Conservation (phyloP, 2,329 filamentous ascomycete genomes). For the Ceratocystis cacaofunesta region DNA sequence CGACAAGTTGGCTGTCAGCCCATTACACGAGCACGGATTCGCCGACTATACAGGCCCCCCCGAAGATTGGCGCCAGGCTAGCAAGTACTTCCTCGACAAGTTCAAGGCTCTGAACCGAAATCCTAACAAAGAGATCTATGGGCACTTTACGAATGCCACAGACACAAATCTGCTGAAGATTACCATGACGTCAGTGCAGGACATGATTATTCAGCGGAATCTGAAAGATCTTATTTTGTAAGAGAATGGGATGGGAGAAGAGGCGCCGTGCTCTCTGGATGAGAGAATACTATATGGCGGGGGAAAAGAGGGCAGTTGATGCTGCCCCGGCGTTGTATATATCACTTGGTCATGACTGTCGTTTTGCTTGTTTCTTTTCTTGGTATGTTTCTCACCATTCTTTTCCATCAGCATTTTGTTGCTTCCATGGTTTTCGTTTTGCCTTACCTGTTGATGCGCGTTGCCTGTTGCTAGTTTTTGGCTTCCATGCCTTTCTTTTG, state of each 20-base stretch:
- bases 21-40: constrained; percentile 59
- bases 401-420: background rate
- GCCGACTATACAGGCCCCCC: constrained; percentile 62
- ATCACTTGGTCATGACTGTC: background rate
- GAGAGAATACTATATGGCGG: background rate
- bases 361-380: background rate
- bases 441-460: background rate
- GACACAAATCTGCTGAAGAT: constrained; percentile 67
- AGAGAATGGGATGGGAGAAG: background rate
- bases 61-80: constrained; percentile 57
- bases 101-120: constrained; percentile 63
- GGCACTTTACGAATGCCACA: constrained; percentile 47
- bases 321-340: background rate
- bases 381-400: background rate
- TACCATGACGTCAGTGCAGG: constrained; percentile 73
- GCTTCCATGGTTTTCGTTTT: background rate
- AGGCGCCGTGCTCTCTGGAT: background rate
- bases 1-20: constrained; percentile 55
- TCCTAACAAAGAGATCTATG: constrained; percentile 48
- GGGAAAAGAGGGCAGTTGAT: background rate
- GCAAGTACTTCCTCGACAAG: constrained; percentile 70
- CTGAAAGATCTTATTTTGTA: constrained; percentile 63
- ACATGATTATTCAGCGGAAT: constrained; percentile 77
- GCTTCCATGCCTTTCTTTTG: background rate
- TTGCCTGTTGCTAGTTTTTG: background rate